Percentiles rank a stretch among this genome's conserved stretches.
Conservation (phyloP, 2,329 filamentous ascomycete genomes). For the Shiraia sp. region DNA sequence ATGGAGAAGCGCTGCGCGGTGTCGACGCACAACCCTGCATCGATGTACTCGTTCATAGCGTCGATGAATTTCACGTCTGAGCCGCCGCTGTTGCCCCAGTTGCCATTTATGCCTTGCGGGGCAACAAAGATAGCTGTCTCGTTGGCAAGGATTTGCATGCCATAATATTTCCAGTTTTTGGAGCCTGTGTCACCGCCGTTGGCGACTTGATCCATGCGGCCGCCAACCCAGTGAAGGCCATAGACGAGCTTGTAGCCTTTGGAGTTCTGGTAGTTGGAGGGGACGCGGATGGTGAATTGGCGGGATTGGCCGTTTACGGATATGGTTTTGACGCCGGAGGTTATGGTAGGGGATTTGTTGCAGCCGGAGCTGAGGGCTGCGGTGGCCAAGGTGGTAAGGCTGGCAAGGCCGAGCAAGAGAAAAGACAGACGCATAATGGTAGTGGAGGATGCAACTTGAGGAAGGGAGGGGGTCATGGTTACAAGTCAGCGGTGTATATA, state of each 20-base stretch:
- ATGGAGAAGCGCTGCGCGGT: conserved; percentile 47
- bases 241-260: conserved; percentile 49
- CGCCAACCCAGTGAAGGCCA: conserved; percentile 47
- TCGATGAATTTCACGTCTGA: conserved; percentile 49
- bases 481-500: too few relatives aligned
- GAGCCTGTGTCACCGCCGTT: conserved; percentile 10
- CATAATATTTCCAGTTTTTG: conserved; percentile 40
- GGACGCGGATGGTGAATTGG: conserved; percentile 47
- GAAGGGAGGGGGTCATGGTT: too few relatives aligned
- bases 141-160: conserved; percentile 40
- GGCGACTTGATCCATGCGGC: conserved; percentile 46
- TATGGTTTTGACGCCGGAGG: conserved; percentile 9
- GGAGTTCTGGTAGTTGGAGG: conserved; percentile 46
- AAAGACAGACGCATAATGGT: too few relatives aligned
- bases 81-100: conserved; percentile 50
- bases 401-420: too few relatives aligned
- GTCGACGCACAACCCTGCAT: conserved; percentile 49
- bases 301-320: conserved; percentile 47
- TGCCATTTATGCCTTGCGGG: conserved; percentile 45
- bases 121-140: conserved; percentile 50
- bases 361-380: conserved; percentile 8
- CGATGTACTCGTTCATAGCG: conserved; percentile 43
- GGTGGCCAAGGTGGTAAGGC: too few relatives aligned
- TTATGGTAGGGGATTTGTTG: conserved; percentile 11
- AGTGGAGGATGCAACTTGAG: too few relatives aligned